Percentiles rank a stretch among this genome's conserved stretches.
These are phyloP conservation scores for Fusarium sp. DNA, from an alignment of 2,329 filamentous ascomycete genomes.

Conservation along the genomic window DNA sequence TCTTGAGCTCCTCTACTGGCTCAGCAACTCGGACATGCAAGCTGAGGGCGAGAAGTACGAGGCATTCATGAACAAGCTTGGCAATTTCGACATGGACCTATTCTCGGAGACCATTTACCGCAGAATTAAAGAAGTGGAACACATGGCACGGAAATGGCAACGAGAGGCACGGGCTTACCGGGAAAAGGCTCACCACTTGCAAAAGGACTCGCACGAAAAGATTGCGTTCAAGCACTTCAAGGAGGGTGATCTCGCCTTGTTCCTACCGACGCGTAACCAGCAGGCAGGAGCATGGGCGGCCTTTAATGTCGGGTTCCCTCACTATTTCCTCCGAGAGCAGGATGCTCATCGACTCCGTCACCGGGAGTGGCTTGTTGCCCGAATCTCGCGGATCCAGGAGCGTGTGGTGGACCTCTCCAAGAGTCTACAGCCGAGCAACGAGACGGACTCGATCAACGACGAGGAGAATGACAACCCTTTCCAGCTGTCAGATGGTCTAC, in stretches of 20 bases:
- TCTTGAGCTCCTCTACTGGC: slow-evolving; percentile 84
- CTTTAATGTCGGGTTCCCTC: slow-evolving; percentile 96
- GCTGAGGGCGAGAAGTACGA: slow-evolving; percentile 80
- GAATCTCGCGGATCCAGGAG: slow-evolving; percentile 91
- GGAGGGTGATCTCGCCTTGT: slow-evolving; percentile 93
- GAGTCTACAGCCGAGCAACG: slow-evolving; percentile 68
- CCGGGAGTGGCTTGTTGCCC: slow-evolving; percentile 95
- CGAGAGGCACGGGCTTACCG: slow-evolving; percentile 88
- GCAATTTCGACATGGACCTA: slow-evolving; percentile 83
- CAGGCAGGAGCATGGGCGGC: slow-evolving; percentile 96
- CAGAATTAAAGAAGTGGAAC: slow-evolving; percentile 92
- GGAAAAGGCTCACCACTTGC: slow-evolving; percentile 83
- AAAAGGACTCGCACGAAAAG: slow-evolving; percentile 92
- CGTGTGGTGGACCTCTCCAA: slow-evolving; percentile 92
- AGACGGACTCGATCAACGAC: slow-evolving; percentile 64
- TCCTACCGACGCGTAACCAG: slow-evolving; percentile 94
- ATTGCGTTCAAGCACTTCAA: slow-evolving; percentile 97
- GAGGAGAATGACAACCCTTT: slow-evolving; percentile 97
- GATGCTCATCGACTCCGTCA: slow-evolving; percentile 86
- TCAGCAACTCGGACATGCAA: slow-evolving; percentile 73
- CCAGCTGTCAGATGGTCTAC: slow-evolving; percentile 91
- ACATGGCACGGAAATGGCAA: slow-evolving; percentile 92
- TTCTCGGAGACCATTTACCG: slow-evolving; percentile 90
- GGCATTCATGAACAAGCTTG: slow-evolving; percentile 78
- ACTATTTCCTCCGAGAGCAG: slow-evolving; percentile 96